Base-by-base conservation (phyloP, 2,329 filamentous ascomycete species). In the Taxawa tesnikishii region DNA sequence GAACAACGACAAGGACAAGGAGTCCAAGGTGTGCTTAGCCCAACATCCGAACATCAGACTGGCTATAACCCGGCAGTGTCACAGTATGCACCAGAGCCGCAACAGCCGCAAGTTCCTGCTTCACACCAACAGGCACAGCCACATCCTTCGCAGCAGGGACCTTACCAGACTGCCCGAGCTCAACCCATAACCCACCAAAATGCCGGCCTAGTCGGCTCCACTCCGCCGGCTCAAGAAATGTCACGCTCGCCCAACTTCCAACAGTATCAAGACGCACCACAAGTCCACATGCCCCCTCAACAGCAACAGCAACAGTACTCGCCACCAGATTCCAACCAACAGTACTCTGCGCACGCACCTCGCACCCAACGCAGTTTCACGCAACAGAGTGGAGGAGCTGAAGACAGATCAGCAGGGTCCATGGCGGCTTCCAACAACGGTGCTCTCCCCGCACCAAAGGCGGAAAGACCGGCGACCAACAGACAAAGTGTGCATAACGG, bases 401-500 rank as follows among this genome's bases (percentile, higher is more conserved):
- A 49, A 25, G 47, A 51, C 30, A n/a, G n/a, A n/a, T 13, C 21
- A 13, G 40, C 39, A 15, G 38, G 44, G 31, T 47, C 47, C 28
- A 53, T 51, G 49, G 44, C 44, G 11, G 32, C 40, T 14, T 28
- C 43, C 34, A 49, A 45, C 41, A 50, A 49, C 47, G 48, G 44
- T 38, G 40, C 36, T 27, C 33, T 47, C 29, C 35, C 46, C 11
- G 43, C 44, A 26, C 40, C 46, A 11, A 48, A 49, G 38, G 38
- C 45, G 15, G 35, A 39, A 12, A 43, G 49, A 16, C 25, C 39
- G 4, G 37, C 39, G 16, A 42, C 31, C 29, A 52, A 53, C 26
- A 39, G 51, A 9, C 51, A 54, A 38, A 53, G 50, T 33, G 41
- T 54, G 15, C 50, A 54, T 34, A 51, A 47, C 32, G 48, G 48